These are phyloP conservation scores for Magnusiomyces suaveolens DNA, from an alignment of 1,139 yeast species.

Conservation along the genomic window DNA sequence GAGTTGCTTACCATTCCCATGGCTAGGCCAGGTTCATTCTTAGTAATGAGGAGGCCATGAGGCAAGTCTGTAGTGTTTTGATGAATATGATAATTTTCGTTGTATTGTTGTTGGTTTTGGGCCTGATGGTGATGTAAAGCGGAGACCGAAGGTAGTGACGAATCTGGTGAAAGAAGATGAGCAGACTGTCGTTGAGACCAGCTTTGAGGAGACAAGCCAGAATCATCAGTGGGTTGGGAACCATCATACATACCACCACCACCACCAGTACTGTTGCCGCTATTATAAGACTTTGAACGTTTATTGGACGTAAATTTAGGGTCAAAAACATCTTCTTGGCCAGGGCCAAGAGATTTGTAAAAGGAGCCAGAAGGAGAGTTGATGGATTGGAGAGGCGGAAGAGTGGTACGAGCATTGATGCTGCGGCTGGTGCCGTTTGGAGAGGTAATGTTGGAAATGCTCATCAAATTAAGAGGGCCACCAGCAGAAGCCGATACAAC, in stretches of 20 bases:
- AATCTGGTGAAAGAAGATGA: not conserved
- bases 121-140: constrained; percentile 1
- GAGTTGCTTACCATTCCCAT: not conserved
- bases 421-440: not conserved
- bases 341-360: not conserved
- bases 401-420: not conserved
- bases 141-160: constrained; percentile 1
- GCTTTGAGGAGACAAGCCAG: not conserved
- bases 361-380: not conserved
- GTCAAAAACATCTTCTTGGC: not conserved
- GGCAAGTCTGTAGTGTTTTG: not conserved
- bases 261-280: not conserved
- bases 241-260: not conserved
- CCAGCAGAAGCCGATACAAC: not conserved
- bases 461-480: not conserved
- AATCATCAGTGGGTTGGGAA: not conserved
- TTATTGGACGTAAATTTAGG: not conserved
- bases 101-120: constrained; percentile 1
- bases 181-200: not conserved
- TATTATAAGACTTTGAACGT: not conserved
- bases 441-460: constrained; percentile 2
- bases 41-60: not conserved
- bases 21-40: not conserved
- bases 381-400: not conserved
- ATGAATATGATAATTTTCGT: not conserved